Conservation (phyloP, 1,284 basidiomycete species). For the Chalciporus sp. region DNA sequence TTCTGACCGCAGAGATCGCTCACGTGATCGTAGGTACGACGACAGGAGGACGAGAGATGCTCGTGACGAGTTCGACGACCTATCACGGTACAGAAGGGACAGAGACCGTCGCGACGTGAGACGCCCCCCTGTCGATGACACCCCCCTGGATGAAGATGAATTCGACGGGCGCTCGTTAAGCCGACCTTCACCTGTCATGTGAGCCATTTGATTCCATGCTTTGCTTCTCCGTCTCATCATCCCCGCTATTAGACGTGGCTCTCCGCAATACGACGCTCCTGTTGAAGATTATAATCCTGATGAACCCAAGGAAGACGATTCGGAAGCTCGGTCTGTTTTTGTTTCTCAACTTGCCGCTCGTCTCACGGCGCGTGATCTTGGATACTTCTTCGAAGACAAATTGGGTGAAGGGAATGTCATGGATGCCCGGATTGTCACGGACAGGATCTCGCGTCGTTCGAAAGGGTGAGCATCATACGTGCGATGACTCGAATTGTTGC, state of each 20-base stretch:
- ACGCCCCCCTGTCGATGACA: constrained; percentile 29
- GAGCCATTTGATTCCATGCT: constrained; percentile 32
- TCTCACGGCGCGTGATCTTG: constrained; percentile 93
- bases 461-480: constrained; percentile 75
- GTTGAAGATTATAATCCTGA: constrained; percentile 72
- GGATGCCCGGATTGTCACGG: constrained; percentile 94
- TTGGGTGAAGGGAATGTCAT: constrained; percentile 90
- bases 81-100: constrained; percentile 42
- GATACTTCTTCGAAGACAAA: constrained; percentile 98
- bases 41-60: constrained; percentile 52
- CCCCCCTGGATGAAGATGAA: constrained; percentile 37
- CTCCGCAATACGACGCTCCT: constrained; percentile 69
- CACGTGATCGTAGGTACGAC: constrained; percentile 57
- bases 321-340: constrained; percentile 96
- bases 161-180: constrained; percentile 32
- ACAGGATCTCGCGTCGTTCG: constrained; percentile 88
- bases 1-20: constrained; percentile 53
- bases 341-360: constrained; percentile 96
- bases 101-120: constrained; percentile 40
- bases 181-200: constrained; percentile 43
- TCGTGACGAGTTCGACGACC: constrained; percentile 63
- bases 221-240: constrained; percentile 15
- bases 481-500: constrained; percentile 9
- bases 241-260: constrained; percentile 53
- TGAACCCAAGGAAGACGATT: constrained; percentile 84